Evolutionary conservation across 208 protist genomes (phyloP), one percentile per base, ranked within the genome.

Genomic region (Leptomonas pyrrhocoris): DNA sequence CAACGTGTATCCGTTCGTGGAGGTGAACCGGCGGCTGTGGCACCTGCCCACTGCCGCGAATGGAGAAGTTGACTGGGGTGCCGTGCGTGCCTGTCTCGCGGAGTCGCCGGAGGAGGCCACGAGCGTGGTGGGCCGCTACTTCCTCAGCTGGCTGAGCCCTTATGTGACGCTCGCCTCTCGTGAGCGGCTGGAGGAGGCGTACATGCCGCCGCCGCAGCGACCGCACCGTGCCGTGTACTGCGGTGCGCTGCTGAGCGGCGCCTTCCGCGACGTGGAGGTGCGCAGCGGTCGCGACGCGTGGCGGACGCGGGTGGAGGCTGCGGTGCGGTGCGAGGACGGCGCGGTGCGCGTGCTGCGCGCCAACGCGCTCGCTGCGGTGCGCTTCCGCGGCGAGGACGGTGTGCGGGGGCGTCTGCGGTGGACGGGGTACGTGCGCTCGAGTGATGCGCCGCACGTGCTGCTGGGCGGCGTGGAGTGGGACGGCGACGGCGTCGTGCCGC

Each of bases 381-480:
- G 18, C n/a, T 66, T 61, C 40, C 70, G 76, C 5, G 63, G 69
- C 16, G 81, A 90, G 28, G 16, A 11, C 8, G 46, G 21, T 27
- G 85, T 84, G 38, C 76, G 66, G 8, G 80, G 80, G 21, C 57
- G 57, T 60, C 79, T 94, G 68, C 80, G 81, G 16, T 94, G 86
- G 81, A 65, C 86, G 18, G 85, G 88, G 23, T 73, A 80, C 34
- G 45, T 79, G n/a, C 65, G 65, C 19, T 83, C 82, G 58, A 76
- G 81, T 56, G 79, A 81, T 25, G 63, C 54, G 31, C 75, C 63
- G 40, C 45, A 72, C 53, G 62, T 42, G 23, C 63, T 90, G 40
- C 71, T 77, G 36, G 85, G 83, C 0, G 88, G 88, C 2, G 83
- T 94, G 63, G 82, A 88, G 80, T 94, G 88, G 85, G 64, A 76